Base-by-base conservation (phyloP, 164 flowering plant species). In the Macadamia integrifolia region DNA sequence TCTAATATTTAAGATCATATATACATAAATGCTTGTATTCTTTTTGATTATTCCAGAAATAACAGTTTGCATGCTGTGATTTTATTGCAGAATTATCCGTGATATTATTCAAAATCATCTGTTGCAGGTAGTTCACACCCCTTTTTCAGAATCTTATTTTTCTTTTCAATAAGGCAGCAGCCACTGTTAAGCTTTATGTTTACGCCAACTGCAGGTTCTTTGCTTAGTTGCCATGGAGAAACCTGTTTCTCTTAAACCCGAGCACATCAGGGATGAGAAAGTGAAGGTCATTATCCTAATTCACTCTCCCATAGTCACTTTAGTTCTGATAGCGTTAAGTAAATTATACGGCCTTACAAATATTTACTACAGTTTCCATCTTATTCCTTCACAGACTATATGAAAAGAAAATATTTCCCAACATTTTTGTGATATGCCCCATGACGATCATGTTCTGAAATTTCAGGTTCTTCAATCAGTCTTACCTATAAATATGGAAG, bases 261-360 rank as follows among this genome's bases (percentile, higher is more conserved):
- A 94, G 89, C 89, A 90, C 68, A 87, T 94, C 58, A 89, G 98
- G n/a, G 98, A 94, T 81, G 97, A 92, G 83, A 92, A 94, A 94
- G 98, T 94, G 68, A 94, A 92, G 97, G 98, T 89, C 66, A 31
- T 62, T 66, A 43, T 23, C 53, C 56, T 67, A 49, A 44, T 35
- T 5, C 40, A 35, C 23, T 66, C 40, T 18, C 66, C 53, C 40
- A 56, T 60, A 32, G 42, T 40, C 52, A 43, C 7, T 35, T 35
- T 52, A 23, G 31, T 6, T 43, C 17, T 40, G n/a, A 9, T 56
- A 9, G 29, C 18, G 8, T n/a, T 49, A 14, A 10, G 23, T 43
- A n/a, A 52, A 3, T 2, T n/a, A 65, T 50, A 58, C 60, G 35
- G 35, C 56, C 48, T 15, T 35, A 35, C 40, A 32, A 42, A 49